Conservation (phyloP, 1,284 basidiomycete genomes). For the Papiliotrema nemorosa region DNA sequence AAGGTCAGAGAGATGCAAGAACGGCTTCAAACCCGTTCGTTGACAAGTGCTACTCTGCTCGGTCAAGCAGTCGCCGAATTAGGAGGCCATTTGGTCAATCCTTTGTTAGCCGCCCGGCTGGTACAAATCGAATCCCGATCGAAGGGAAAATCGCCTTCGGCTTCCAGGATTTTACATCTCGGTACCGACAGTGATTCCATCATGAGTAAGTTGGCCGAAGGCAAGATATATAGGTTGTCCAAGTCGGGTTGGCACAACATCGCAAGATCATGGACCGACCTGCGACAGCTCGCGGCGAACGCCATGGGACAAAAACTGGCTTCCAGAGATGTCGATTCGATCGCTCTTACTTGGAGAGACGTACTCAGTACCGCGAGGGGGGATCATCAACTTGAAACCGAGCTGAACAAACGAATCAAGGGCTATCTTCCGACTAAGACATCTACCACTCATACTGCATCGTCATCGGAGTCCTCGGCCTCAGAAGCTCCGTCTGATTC, state of each 20-base stretch:
- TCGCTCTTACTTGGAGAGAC: conserved; percentile 27
- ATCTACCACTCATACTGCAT: background rate
- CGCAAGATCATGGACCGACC: conserved; percentile 3
- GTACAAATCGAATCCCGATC: conserved; percentile 3
- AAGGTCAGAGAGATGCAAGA: conserved; percentile 5
- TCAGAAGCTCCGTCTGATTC: conserved; percentile 47
- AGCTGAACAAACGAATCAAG: background rate
- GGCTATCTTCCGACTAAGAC: background rate
- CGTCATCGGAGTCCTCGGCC: conserved; percentile 7
- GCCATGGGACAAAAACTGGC: conserved; percentile 3
- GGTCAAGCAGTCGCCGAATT: conserved; percentile 62
- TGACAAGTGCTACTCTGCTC: conserved; percentile 73
- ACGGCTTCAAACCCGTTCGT: conserved; percentile 23
- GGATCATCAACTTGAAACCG: conserved; percentile 13
- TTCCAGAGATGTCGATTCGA: background rate
- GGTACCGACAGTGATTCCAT: background rate
- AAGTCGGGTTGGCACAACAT: conserved; percentile 60
- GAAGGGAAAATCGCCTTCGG: conserved; percentile 17
- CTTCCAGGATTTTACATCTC: conserved; percentile 1
- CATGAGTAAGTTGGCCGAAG: background rate
- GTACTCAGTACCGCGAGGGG: conserved; percentile 19
- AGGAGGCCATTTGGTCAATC: conserved; percentile 61
- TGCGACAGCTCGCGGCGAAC: conserved; percentile 1
- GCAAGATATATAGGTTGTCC: background rate
- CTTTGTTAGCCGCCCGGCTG: conserved; percentile 17